Conservation (phyloP, 169 alveolate species). For the Blepharisma undulans region DNA sequence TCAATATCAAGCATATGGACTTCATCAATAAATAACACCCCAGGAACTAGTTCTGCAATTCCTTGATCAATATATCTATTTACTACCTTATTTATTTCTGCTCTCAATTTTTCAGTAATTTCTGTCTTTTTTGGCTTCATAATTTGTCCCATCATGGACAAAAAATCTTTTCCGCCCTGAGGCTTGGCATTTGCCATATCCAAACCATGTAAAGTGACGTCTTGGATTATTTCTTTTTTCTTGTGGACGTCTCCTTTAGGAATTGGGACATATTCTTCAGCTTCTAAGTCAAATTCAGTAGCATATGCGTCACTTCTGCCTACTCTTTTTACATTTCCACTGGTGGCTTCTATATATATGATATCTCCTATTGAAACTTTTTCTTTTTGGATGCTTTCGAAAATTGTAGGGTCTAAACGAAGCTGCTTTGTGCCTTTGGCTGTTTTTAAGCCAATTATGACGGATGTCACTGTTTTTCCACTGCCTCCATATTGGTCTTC, state of each 20-base stretch:
- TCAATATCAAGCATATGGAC: conserved; percentile 99
- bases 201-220: conserved; percentile 98
- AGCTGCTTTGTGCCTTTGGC: conserved; percentile 97
- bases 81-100: conserved; percentile 98
- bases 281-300: conserved; percentile 98
- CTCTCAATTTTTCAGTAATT: conserved; percentile 98
- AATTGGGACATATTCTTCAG: conserved; percentile 99
- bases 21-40: conserved; percentile 99
- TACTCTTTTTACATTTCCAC: conserved; percentile 97
- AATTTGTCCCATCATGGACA: conserved; percentile 95
- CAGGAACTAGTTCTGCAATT: conserved; percentile 99
- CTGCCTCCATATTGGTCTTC: conserved; percentile 91
- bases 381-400: conserved; percentile 96
- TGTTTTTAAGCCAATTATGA: conserved; percentile 94
- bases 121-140: conserved; percentile 98
- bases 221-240: conserved; percentile 98
- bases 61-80: conserved; percentile 97
- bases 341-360: conserved; percentile 96
- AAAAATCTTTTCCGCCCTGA: conserved; percentile 96
- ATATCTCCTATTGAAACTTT: conserved; percentile 97
- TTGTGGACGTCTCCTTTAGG: conserved; percentile 99
- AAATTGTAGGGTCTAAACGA: conserved; percentile 96
- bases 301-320: conserved; percentile 98
- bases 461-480: conserved; percentile 90
- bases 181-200: conserved; percentile 99